Base-by-base conservation (phyloP, 2,329 filamentous ascomycete species). In the Chrysosporium keratinophilum region DNA sequence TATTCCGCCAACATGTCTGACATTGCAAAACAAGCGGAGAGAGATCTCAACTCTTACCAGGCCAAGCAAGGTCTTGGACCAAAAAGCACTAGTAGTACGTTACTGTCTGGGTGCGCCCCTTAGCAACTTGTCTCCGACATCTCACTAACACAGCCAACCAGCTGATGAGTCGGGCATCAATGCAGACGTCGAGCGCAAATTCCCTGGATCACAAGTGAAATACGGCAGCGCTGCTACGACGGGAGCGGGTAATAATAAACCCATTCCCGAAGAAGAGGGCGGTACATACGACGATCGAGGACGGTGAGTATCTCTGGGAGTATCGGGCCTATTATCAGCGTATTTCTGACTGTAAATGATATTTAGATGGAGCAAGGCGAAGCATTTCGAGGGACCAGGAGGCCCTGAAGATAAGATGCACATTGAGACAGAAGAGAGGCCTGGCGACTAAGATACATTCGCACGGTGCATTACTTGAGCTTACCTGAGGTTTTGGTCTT, bases 101-200 rank as follows among this genome's bases (percentile, higher is more conserved):
- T 20, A 34, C 7, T 7, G 23, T 7, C 23, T 7, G 23, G 3
- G 7, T 4, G 23, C 23, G 23, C 7, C 23, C 23, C 3, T 28
- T 28, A 6, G n/a, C n/a, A 45, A 44, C 45, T 31, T 45, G 17
- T 19, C 46, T 40, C 15, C 39, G 42, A 34, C 20, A 17, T 5
- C 35, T 20, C 12, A n/a, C 15, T 49, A 19, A 40, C 33, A 40
- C 34, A n/a, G 40, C 35, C 28, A 44, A 62, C 40, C 39, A 72
- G 69, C 66, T 20, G 45, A 62, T 19, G 71, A 74, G 57, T 72
- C 71, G 19, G 71, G 70, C 28, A 65, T 74, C 56, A 65, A 74
- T 55, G 66, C 67, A 59, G 63, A 64, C 54, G 70, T 64, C 28
- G 62, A 69, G 28, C 62, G 64, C 49, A 67, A 67, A 52, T 74